phyloP scores from a whole-genome alignment of 371 early-diverging fungal genomes.

The Actinomucor elegans region DNA sequence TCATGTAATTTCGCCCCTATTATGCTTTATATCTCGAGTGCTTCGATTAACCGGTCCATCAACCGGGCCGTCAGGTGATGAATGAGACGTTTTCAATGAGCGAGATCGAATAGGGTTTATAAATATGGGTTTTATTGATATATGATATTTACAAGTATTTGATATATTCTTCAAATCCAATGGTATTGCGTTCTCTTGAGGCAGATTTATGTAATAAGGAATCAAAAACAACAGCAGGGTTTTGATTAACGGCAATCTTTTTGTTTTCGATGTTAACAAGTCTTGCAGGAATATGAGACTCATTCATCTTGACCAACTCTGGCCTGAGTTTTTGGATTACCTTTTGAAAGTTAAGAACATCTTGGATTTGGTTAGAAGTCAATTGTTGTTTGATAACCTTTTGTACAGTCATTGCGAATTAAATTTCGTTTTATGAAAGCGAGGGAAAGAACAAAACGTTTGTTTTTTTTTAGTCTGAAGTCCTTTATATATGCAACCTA shows the following conservation, averaged over 20 bases:
- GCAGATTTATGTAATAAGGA: slow-evolving; percentile 13
- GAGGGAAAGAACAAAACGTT: not conserved
- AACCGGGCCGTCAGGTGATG: slow-evolving; percentile 9
- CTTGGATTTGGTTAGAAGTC: too few relatives aligned
- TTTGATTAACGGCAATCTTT: not conserved
- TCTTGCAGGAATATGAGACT: not conserved
- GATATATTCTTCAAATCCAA: not conserved
- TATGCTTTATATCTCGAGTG: not conserved
- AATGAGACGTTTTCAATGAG: too few relatives aligned
- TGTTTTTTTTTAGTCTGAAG: too few relatives aligned
- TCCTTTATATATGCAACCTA: too few relatives aligned
- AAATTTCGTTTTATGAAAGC: not conserved
- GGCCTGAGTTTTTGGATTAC: not conserved
- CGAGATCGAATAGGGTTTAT: too few relatives aligned
- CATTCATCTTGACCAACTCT: not conserved
- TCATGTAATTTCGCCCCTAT: not conserved
- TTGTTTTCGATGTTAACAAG: not conserved
- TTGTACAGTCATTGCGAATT: not conserved
- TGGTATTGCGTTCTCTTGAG: not conserved
- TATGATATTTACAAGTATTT: not conserved
- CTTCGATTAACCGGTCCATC: not conserved
- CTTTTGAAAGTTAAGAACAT: not conserved
- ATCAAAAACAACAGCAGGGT: slow-evolving; percentile 7
- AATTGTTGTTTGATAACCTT: not conserved
- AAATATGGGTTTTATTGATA: not conserved